A percentile compares a stretch with the other conserved stretches of the same genome.
phyloP scores from a whole-genome alignment of 2,329 filamentous ascomycete species.

The Neonectria faginata region DNA sequence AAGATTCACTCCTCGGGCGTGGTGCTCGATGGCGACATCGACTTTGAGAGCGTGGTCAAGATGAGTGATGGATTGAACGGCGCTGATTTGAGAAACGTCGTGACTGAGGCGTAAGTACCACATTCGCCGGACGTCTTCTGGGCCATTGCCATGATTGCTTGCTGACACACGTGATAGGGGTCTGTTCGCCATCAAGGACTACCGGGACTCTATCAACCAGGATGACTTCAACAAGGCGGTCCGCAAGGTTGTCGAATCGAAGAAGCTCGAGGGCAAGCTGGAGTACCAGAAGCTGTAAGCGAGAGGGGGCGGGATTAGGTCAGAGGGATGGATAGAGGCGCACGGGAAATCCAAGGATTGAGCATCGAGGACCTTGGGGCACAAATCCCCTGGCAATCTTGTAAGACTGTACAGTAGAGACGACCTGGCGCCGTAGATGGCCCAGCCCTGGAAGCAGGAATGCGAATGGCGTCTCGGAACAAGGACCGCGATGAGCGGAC shows the following conservation, averaged over 20 bases:
- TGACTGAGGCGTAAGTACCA: slow-evolving; percentile 91
- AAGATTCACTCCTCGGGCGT: slow-evolving; percentile 96
- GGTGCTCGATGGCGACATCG: slow-evolving; percentile 91
- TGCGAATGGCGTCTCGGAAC: slow-evolving; percentile 42
- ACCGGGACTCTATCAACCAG: slow-evolving; percentile 94
- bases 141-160: slow-evolving; percentile 28
- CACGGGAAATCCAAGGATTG: slow-evolving; percentile 27
- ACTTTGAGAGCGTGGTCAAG: slow-evolving; percentile 99
- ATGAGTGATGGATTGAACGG: slow-evolving; percentile 99
- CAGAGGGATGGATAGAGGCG: slow-evolving; percentile 27
- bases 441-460: slow-evolving; percentile 43
- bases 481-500: slow-evolving; percentile 17
- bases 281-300: slow-evolving; percentile 93
- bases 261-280: slow-evolving; percentile 98
- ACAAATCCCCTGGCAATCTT: slow-evolving; percentile 39
- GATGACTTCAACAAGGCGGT: slow-evolving; percentile 99
- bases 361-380: slow-evolving; percentile 30
- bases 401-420: slow-evolving; percentile 48
- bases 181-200: slow-evolving; percentile 98
- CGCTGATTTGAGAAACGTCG: slow-evolving; percentile 95
- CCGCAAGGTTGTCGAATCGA: slow-evolving; percentile 94
- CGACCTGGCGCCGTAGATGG: slow-evolving; percentile 37
- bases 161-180: slow-evolving; percentile 68
- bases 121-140: neutral
- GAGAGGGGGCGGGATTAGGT: slow-evolving; percentile 21